A percentile compares a stretch with the other conserved stretches of the same genome.
phyloP scores from a whole-genome alignment of 768 basidiomycete genomes.

The Pleurotus tuoliensis region DNA sequence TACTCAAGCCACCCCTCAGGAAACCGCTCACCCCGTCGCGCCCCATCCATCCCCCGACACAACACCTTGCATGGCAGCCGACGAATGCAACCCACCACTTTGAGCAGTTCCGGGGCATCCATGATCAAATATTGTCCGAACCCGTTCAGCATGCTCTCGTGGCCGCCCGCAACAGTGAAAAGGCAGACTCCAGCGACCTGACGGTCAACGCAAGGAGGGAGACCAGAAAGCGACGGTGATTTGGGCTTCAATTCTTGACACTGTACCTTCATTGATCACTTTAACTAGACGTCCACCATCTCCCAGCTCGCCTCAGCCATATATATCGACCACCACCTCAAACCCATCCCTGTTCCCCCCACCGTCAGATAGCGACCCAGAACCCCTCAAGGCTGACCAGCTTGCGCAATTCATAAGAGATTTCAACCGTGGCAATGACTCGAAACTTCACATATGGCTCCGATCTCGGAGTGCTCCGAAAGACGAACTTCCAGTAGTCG shows the following conservation, averaged over 20 bases:
- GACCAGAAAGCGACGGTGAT: constrained; percentile 55
- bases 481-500: constrained; percentile 29
- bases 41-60: constrained; percentile 3
- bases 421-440: constrained; percentile 45
- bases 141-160: constrained; percentile 56
- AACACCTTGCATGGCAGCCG: constrained; percentile 2
- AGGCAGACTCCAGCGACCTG: constrained; percentile 47
- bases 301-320: constrained; percentile 61
- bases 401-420: constrained; percentile 53
- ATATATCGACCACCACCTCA: constrained; percentile 32
- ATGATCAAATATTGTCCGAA: constrained; percentile 44
- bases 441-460: constrained; percentile 55
- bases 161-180: constrained; percentile 52
- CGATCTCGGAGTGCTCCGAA: constrained; percentile 20
- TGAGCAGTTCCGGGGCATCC: constrained; percentile 41
- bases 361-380: constrained; percentile 25
- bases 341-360: constrained; percentile 37
- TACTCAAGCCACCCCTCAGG: constrained; percentile 35
- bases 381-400: constrained; percentile 38
- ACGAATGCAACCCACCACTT: constrained; percentile 25
- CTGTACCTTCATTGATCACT: constrained; percentile 9
- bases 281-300: constrained; percentile 42
- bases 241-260: constrained; percentile 12
- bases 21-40: not conserved
- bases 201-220: constrained; percentile 41